A percentile compares a stretch with the other conserved stretches of the same genome.
Evolutionary conservation across 306 rosid genomes (phyloP).

Genomic region (Myrica gale): DNA sequence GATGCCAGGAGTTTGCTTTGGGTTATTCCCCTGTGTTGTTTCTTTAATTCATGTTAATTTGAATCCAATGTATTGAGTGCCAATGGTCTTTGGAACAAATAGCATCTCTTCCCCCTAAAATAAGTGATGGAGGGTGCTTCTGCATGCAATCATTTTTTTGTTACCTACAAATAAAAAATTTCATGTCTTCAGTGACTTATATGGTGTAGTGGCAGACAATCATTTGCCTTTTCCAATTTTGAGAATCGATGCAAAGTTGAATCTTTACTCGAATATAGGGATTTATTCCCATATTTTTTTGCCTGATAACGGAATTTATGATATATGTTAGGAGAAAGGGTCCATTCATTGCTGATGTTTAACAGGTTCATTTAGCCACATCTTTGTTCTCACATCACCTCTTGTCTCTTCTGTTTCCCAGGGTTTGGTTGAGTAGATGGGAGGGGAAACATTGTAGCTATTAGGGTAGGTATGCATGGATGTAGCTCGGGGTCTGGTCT

Average conservation of each 20-base stretch:
- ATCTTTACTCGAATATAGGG: not conserved
- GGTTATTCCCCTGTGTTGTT: not conserved
- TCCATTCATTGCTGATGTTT: not conserved
- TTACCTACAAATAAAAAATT: not conserved
- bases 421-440: slow-evolving; percentile 53
- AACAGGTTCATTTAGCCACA: not conserved
- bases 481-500: slow-evolving; percentile 68
- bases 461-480: slow-evolving; percentile 88
- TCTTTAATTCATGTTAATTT: not conserved
- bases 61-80: not conserved
- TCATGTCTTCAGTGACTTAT: not conserved
- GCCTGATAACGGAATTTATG: not conserved
- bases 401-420: slow-evolving; percentile 18
- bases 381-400: not conserved
- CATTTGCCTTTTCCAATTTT: not conserved
- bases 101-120: slow-evolving; percentile 1
- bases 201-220: not conserved
- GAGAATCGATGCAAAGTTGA: not conserved
- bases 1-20: not conserved
- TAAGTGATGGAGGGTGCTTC: not conserved
- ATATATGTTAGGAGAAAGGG: not conserved
- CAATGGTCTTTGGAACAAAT: not conserved
- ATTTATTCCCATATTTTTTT: not conserved
- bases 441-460: slow-evolving; percentile 38
- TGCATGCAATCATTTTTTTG: no score